Base-by-base conservation (phyloP, 495 filamentous ascomycete species). In the Penicillium canariense region DNA sequence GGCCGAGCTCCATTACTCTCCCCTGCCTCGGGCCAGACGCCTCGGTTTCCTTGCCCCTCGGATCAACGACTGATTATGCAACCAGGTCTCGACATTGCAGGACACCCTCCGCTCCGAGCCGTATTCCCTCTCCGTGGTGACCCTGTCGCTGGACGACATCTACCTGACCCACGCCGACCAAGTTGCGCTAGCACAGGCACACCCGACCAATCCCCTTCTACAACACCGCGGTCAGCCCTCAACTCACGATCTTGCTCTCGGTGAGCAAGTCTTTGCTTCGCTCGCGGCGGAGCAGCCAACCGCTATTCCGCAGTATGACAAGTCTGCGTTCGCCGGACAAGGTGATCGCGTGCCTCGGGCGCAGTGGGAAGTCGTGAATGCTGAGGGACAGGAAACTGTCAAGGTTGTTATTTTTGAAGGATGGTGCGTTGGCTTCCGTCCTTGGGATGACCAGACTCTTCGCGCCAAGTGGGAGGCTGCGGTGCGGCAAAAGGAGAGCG, bases 141-240 rank as follows among this genome's bases (percentile, higher is more conserved):
- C 92, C 7, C 77, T 91, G 62, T 92, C 88, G 63, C 90, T 96
- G 50, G 93, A 97, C 68, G 92, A 97, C 69, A 83, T 97, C 50
- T 97, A 97, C 68, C 82, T 95, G 50, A 75, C 84, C 3, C 87
- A 89, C 69, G 75, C 73, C 36, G 80, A 86, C 58, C 93, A 95
- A 72, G 66, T 80, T n/a, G 68, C 76, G 8, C 80, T 97, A 14
- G 88, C 77, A 12, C 55, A 67, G 25, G 64, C 79, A 0, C 74
- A 93, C 66, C 81, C 85, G 0, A 63, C 78, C 27, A 97, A 97
- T 61, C 80, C 79, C 14, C 77, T 97, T 2, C 74, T 96, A 18
- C 88, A 90, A 58, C 85, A 90, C 59, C 83, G 94, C 35, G 92
- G 93, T 22, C 86, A 96, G 63, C 92, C 84, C 58, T 86, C 82